A percentile compares a stretch with the other conserved stretches of the same genome.
phyloP scores from a whole-genome alignment of 768 basidiomycete species.

The Naganishia vishniacii region DNA sequence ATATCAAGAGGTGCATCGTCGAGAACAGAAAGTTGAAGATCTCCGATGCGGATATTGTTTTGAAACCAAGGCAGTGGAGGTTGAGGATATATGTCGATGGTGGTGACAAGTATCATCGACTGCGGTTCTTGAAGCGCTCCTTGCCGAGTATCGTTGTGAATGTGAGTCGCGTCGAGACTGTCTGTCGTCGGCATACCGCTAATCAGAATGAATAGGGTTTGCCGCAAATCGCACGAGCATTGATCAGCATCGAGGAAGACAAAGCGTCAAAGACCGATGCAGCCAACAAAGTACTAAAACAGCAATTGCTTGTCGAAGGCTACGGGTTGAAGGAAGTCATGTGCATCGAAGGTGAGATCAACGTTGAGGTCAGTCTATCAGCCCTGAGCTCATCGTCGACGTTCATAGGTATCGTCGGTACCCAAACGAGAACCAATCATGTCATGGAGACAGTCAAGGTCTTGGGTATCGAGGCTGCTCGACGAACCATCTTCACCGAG shows the following conservation, averaged over 20 bases:
- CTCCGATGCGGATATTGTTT: slow-evolving; percentile 60
- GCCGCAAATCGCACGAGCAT: slow-evolving; percentile 76
- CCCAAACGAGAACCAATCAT: slow-evolving; percentile 89
- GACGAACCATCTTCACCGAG: slow-evolving; percentile 89
- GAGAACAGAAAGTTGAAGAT: slow-evolving; percentile 83
- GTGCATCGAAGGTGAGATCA: slow-evolving; percentile 76
- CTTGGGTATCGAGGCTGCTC: slow-evolving; percentile 95
- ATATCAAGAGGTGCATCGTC: slow-evolving; percentile 87
- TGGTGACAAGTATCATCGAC: slow-evolving; percentile 50
- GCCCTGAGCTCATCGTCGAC: not conserved
- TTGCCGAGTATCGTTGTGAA: slow-evolving; percentile 86
- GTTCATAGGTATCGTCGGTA: slow-evolving; percentile 74
- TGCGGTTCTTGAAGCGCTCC: slow-evolving; percentile 78
- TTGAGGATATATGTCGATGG: slow-evolving; percentile 51
- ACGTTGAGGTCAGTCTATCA: not conserved
- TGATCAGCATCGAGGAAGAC: slow-evolving; percentile 81
- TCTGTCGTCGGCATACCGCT: not conserved
- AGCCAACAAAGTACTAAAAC: slow-evolving; percentile 69
- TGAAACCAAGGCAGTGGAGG: slow-evolving; percentile 46
- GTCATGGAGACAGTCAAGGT: slow-evolving; percentile 93
- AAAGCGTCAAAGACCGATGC: slow-evolving; percentile 9
- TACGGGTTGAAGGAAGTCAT: slow-evolving; percentile 95
- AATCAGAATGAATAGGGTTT: slow-evolving; percentile 60
- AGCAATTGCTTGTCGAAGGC: slow-evolving; percentile 91
- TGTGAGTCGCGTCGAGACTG: slow-evolving; percentile 50